These are phyloP conservation scores for Annulohypoxylon truncatum DNA, from an alignment of 2,329 filamentous ascomycete genomes.

Conservation along the genomic window DNA sequence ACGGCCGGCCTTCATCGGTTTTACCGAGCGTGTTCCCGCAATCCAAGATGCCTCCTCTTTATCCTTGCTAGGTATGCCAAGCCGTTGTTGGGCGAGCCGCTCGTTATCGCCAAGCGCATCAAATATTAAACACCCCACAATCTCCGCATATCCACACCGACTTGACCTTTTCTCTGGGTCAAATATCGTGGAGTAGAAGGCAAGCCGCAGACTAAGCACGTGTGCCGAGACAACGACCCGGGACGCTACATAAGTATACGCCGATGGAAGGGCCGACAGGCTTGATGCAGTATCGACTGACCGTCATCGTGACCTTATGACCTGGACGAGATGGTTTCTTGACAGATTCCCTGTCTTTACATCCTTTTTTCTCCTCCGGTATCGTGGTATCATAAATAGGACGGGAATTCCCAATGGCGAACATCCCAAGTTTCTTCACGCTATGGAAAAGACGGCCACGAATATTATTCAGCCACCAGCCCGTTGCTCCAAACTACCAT, in stretches of 20 bases:
- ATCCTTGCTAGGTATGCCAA: conserved; percentile 30
- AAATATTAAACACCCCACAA: conserved; percentile 12
- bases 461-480: neutral
- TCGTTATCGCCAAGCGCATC: neutral
- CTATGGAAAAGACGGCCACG: neutral
- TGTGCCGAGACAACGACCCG: conserved; percentile 22
- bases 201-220: conserved; percentile 10
- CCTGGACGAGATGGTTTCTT: conserved; percentile 6
- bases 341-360: neutral
- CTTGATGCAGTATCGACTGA: conserved; percentile 20
- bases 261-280: conserved; percentile 28
- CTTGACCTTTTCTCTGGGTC: neutral
- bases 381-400: conserved; percentile 5
- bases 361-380: neutral
- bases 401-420: neutral
- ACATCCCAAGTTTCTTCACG: neutral
- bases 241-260: conserved; percentile 17
- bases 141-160: conserved; percentile 23
- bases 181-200: conserved; percentile 1
- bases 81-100: neutral
- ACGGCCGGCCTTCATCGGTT: neutral
- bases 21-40: conserved; percentile 19
- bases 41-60: conserved; percentile 1
- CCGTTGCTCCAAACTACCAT: conserved; percentile 1
- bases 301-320: conserved; percentile 18